Percentiles rank a stretch among this genome's conserved stretches.
These are phyloP conservation scores for Penicillium daleae DNA, from an alignment of 495 filamentous ascomycete species.

Conservation along the genomic window DNA sequence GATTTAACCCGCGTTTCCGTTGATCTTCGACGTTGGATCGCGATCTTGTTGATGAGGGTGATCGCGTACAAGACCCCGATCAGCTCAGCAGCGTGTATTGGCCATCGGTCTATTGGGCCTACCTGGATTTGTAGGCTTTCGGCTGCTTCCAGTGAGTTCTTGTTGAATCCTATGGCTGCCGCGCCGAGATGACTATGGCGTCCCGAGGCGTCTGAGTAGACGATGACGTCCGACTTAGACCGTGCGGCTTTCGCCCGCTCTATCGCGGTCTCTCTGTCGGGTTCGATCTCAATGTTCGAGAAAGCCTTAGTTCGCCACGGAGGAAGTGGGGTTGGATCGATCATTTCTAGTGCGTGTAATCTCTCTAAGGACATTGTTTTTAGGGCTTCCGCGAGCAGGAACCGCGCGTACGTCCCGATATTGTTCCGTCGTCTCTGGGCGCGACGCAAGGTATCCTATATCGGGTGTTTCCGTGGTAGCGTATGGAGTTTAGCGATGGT, in stretches of 20 bases:
- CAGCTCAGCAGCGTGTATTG: not conserved
- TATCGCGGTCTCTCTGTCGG: not conserved
- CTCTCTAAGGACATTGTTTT: constrained; percentile 19
- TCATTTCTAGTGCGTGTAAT: constrained; percentile 23
- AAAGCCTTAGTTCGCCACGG: constrained; percentile 19
- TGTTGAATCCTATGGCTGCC: not conserved
- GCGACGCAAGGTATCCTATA: constrained; percentile 12
- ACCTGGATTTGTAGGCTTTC: not conserved
- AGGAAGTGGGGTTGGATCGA: constrained; percentile 24
- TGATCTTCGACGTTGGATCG: not conserved
- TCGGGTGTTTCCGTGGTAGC: constrained; percentile 17
- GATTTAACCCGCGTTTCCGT: not conserved
- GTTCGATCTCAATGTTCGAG: not conserved
- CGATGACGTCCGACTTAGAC: not conserved
- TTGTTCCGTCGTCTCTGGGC: constrained; percentile 19
- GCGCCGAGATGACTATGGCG: not conserved
- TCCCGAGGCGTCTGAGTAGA: not conserved
- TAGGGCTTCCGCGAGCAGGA: constrained; percentile 22
- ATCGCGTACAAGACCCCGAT: not conserved
- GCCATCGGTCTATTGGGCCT: not conserved
- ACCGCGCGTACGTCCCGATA: constrained; percentile 7
- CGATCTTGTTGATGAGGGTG: not conserved
- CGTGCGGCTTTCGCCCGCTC: not conserved
- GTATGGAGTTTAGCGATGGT: constrained; percentile 17
- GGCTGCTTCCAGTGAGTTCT: not conserved